These are phyloP conservation scores for Saussurea involucrata DNA, from an alignment of 129 eudicot genomes.

Conservation along the genomic window DNA sequence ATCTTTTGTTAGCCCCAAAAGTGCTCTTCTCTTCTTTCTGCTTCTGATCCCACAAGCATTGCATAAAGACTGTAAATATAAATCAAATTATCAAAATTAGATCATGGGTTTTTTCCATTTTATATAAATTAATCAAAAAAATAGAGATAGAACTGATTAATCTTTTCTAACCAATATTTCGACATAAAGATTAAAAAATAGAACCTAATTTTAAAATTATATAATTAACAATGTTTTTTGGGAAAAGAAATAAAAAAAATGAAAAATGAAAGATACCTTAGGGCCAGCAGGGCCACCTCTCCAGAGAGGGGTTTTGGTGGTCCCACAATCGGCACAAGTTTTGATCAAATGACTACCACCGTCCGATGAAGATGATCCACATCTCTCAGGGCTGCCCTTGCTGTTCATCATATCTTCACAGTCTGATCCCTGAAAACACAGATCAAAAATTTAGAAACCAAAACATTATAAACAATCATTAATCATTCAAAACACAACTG, in stretches of 20 bases:
- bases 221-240: not conserved
- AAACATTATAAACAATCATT: not conserved
- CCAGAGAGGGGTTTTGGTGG: slow-evolving; percentile 92
- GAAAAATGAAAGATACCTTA: slow-evolving; percentile 43
- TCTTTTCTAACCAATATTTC: not conserved
- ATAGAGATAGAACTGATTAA: not conserved
- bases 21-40: slow-evolving; percentile 77
- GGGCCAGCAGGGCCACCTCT: slow-evolving; percentile 94
- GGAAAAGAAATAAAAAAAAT: not conserved
- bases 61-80: slow-evolving; percentile 56
- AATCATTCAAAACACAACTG: not conserved
- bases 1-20: slow-evolving; percentile 52
- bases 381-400: slow-evolving; percentile 36
- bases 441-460: not conserved
- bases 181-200: not conserved
- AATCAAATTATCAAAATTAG: slow-evolving; percentile 1
- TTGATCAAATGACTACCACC: slow-evolving; percentile 28
- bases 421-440: slow-evolving; percentile 41
- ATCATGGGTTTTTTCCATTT: not conserved
- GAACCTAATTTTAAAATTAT: not conserved
- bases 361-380: slow-evolving; percentile 41
- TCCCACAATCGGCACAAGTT: slow-evolving; percentile 85
- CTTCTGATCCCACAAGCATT: slow-evolving; percentile 92
- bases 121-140: not conserved
- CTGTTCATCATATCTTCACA: slow-evolving; percentile 41